phyloP scores from a whole-genome alignment of 2,329 filamentous ascomycete species.

The Nigrospora oryzae region DNA sequence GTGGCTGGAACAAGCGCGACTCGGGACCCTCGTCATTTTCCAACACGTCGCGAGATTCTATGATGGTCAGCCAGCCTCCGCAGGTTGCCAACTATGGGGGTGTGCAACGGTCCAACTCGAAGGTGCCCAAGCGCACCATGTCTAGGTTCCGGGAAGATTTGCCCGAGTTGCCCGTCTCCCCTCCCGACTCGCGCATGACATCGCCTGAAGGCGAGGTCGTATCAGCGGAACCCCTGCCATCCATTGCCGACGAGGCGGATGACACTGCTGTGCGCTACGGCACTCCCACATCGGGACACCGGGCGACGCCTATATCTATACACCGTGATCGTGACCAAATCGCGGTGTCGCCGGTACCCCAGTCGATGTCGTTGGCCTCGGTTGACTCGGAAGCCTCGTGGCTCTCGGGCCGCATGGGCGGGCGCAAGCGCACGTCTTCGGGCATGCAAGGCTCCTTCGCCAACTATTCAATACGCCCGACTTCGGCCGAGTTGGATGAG shows the following conservation, averaged over 20 bases:
- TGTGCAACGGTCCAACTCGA: constrained; percentile 26
- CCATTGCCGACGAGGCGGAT: constrained; percentile 18
- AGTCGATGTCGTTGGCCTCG: constrained; percentile 83
- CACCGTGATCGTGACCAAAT: constrained; percentile 30
- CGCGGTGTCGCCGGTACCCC: constrained; percentile 45
- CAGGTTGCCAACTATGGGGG: constrained; percentile 22
- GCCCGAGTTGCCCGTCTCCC: constrained; percentile 78
- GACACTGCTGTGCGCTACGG: constrained; percentile 30
- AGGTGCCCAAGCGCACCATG: constrained; percentile 66
- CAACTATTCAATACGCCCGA: constrained; percentile 31
- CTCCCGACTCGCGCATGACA: constrained; percentile 71
- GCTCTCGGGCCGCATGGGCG: constrained; percentile 60
- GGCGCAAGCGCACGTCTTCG: constrained; percentile 37
- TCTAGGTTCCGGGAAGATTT: constrained; percentile 91
- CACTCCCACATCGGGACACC: constrained; percentile 36
- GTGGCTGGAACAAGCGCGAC: constrained; percentile 45
- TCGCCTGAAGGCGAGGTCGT: constrained; percentile 58
- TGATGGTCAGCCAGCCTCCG: constrained; percentile 38
- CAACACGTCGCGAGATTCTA: constrained; percentile 85
- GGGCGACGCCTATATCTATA: constrained; percentile 36
- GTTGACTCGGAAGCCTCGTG: constrained; percentile 95
- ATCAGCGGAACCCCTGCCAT: constrained; percentile 21
- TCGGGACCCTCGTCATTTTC: constrained; percentile 71
- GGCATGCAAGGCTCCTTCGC: constrained; percentile 30
- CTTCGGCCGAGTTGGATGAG: constrained; percentile 39